A percentile compares a stretch with the other conserved stretches of the same genome.
Evolutionary conservation across 148 eudicot species (phyloP).

Genomic region (Cornus florida): DNA sequence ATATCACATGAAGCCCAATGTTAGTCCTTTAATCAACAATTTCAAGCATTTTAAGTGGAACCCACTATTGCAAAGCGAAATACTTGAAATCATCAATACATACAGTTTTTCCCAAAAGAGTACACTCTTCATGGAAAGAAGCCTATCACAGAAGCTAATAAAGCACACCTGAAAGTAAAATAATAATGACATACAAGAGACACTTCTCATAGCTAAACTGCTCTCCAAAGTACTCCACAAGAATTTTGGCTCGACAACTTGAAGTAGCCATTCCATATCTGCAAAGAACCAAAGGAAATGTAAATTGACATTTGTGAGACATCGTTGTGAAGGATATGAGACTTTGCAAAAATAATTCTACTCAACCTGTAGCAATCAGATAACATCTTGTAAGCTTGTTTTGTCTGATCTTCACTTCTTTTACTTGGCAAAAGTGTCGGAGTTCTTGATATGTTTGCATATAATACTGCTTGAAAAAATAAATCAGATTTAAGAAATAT

Average conservation of each 20-base stretch:
- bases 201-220: slow-evolving; percentile 55
- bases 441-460: slow-evolving; percentile 57
- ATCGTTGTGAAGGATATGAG: not conserved
- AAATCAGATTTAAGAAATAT: not conserved
- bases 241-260: slow-evolving; percentile 73
- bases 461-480: slow-evolving; percentile 42
- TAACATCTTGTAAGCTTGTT: slow-evolving; percentile 77
- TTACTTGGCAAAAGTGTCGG: slow-evolving; percentile 79
- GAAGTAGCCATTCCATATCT: slow-evolving; percentile 81
- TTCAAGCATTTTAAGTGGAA: not conserved
- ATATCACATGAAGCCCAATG: not conserved
- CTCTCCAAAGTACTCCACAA: slow-evolving; percentile 92
- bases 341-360: not conserved
- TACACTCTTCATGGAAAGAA: not conserved
- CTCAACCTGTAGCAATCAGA: slow-evolving; percentile 76
- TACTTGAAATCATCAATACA: not conserved
- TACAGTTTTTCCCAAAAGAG: not conserved
- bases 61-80: not conserved
- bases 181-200: slow-evolving; percentile 33
- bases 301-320: not conserved
- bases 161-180: slow-evolving; percentile 2
- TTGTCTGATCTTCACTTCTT: slow-evolving; percentile 75
- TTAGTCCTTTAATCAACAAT: not conserved
- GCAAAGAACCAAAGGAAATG: slow-evolving; percentile 17
- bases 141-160: not conserved